Percentiles rank a stretch among this genome's conserved stretches.
These are phyloP conservation scores for Dictyostelium purpureum DNA, from an alignment of 78 protist genomes.

Conservation along the genomic window DNA sequence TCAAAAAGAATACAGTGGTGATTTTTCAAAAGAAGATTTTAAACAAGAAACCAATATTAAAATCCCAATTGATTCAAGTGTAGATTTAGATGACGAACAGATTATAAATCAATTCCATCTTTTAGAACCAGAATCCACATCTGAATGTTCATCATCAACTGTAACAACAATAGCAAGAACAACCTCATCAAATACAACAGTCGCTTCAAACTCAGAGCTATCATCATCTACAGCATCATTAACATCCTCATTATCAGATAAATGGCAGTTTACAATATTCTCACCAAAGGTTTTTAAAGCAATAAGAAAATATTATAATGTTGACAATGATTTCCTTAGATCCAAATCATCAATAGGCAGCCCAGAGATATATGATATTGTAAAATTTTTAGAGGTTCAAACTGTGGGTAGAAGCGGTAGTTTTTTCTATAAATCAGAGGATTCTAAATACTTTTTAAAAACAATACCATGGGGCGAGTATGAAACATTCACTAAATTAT, in stretches of 20 bases:
- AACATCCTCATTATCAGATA: neutral
- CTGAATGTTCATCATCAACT: neutral
- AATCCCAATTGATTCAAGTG: neutral
- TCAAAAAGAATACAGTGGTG: neutral
- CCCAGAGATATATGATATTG: too few relatives aligned
- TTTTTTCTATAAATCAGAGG: constrained; percentile 69
- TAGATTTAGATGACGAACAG: neutral
- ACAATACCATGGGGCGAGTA: constrained; percentile 74
- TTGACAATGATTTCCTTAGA: neutral
- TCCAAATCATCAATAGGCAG: neutral
- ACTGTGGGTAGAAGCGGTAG: constrained; percentile 82
- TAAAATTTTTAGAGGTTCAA: constrained; percentile 50
- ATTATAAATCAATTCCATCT: neutral
- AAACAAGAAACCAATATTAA: neutral
- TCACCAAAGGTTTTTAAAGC: constrained; percentile 53
- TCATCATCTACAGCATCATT: neutral
- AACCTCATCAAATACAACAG: neutral
- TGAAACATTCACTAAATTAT: constrained; percentile 35
- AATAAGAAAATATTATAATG: constrained; percentile 11
- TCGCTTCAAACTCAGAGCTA: too few relatives aligned
- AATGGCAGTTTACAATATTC: constrained; percentile 20
- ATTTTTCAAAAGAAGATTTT: constrained; percentile 17
- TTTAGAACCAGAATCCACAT: neutral
- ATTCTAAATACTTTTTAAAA: constrained; percentile 55
- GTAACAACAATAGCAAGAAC: neutral